phyloP scores from a whole-genome alignment of 2,329 filamentous ascomycete species.

The Exophiala sp. region DNA sequence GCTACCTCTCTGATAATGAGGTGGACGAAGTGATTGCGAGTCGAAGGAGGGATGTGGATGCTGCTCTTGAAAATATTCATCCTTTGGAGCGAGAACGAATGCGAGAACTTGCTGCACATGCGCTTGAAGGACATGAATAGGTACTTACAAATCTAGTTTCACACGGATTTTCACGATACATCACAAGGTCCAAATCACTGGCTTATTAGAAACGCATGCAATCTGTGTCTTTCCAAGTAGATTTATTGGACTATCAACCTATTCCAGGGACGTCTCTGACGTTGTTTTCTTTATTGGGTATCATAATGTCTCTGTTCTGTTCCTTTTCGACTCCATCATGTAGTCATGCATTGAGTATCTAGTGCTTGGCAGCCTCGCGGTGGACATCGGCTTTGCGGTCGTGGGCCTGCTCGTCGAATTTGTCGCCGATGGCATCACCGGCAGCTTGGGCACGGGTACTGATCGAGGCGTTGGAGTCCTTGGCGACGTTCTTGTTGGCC shows the following conservation, averaged over 20 bases:
- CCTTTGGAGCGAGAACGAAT: slow-evolving; percentile 44
- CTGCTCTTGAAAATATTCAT: slow-evolving; percentile 47
- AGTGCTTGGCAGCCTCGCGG: slow-evolving; percentile 29
- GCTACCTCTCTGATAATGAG: slow-evolving; percentile 72
- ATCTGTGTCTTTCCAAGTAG: not conserved
- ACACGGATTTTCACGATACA: no score
- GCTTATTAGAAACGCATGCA: no score
- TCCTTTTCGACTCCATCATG: not conserved
- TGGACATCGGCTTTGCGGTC: slow-evolving; percentile 29
- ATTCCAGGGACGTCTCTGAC: not conserved
- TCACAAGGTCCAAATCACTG: not conserved
- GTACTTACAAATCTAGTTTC: not conserved
- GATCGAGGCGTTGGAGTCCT: slow-evolving; percentile 53
- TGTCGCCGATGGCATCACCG: slow-evolving; percentile 51
- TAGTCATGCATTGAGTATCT: slow-evolving; percentile 5
- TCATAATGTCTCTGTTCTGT: not conserved
- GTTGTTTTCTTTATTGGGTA: not conserved
- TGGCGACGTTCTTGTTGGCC: slow-evolving; percentile 66
- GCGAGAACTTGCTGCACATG: slow-evolving; percentile 17
- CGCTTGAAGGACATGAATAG: slow-evolving; percentile 12
- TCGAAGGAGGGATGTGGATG: slow-evolving; percentile 54
- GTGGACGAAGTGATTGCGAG: slow-evolving; percentile 69
- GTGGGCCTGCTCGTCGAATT: slow-evolving; percentile 47
- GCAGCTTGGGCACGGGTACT: slow-evolving; percentile 54
- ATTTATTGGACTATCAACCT: not conserved